phyloP scores from a whole-genome alignment of 805 yeast species.

The Citeromyces nyonsensis region DNA sequence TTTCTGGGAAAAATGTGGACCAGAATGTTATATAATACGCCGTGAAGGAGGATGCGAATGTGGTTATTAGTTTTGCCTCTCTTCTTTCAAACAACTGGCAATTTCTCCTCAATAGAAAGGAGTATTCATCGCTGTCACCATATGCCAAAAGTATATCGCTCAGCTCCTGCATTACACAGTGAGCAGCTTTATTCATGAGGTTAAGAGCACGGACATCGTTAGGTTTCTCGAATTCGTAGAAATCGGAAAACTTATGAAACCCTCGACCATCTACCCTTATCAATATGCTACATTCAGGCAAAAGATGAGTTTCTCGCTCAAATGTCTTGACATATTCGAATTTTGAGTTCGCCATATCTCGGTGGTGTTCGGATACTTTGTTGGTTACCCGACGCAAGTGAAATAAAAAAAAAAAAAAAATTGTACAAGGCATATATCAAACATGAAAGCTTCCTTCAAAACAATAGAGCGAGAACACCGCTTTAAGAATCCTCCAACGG shows the following conservation, averaged over 20 bases:
- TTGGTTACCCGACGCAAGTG: constrained; percentile 1
- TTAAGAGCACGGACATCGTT: constrained; percentile 66
- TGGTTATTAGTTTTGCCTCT: constrained; percentile 64
- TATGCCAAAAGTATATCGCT: constrained; percentile 71
- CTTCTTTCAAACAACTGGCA: constrained; percentile 73
- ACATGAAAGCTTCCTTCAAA: constrained; percentile 43
- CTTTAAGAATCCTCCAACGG: constrained; percentile 82
- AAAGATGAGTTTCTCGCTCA: constrained; percentile 56
- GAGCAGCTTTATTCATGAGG: constrained; percentile 75
- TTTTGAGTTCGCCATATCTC: constrained; percentile 64
- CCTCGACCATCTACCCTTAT: constrained; percentile 89
- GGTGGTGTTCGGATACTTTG: background rate
- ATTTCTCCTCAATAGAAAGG: constrained; percentile 52
- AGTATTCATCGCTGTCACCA: constrained; percentile 93
- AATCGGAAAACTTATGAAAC: constrained; percentile 70
- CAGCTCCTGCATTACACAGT: constrained; percentile 41
- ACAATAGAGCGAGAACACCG: constrained; percentile 82
- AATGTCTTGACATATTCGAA: constrained; percentile 78
- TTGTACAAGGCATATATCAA: constrained; percentile 6
- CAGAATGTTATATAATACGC: constrained; percentile 62
- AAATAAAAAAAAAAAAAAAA: constrained; percentile 6
- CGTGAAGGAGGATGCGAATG: constrained; percentile 73
- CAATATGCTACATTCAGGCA: constrained; percentile 73
- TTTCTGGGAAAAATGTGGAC: constrained; percentile 38
- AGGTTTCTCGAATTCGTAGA: constrained; percentile 72